Percentiles rank a stretch among this genome's conserved stretches.
Conservation (phyloP, 768 basidiomycete species). For the Agaricus blazei region DNA sequence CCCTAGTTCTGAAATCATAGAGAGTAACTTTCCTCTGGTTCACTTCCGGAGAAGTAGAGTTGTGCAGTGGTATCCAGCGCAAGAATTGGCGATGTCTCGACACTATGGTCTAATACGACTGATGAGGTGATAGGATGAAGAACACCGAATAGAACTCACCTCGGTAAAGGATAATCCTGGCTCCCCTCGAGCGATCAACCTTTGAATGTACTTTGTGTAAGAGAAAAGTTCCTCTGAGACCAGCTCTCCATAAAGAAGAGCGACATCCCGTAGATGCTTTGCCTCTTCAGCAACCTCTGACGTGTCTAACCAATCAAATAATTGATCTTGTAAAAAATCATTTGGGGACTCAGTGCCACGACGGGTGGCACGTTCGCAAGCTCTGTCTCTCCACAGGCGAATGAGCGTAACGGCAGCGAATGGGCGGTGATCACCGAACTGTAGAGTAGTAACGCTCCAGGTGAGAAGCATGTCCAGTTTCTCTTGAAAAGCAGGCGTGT, state of each 20-base stretch:
- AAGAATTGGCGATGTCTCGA: constrained; percentile 72
- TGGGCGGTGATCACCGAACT: constrained; percentile 79
- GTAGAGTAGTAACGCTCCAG: constrained; percentile 76
- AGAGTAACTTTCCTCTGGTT: constrained; percentile 68
- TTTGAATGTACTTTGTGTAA: constrained; percentile 70
- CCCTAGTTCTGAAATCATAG: constrained; percentile 63
- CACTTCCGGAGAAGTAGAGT: constrained; percentile 50
- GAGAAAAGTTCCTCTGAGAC: constrained; percentile 68
- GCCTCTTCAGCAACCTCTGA: constrained; percentile 55
- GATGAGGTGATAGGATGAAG: neutral
- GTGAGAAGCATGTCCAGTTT: constrained; percentile 74
- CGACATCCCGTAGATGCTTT: constrained; percentile 52
- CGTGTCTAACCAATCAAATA: constrained; percentile 79
- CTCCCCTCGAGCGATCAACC: constrained; percentile 78
- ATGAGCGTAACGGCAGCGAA: constrained; percentile 72
- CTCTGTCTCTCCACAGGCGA: constrained; percentile 53
- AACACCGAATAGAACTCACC: constrained; percentile 28
- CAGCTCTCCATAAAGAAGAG: constrained; percentile 68
- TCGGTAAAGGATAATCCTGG: constrained; percentile 47
- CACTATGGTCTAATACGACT: constrained; percentile 27
- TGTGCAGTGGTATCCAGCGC: constrained; percentile 66
- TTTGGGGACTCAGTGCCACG: constrained; percentile 56
- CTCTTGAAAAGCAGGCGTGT: constrained; percentile 44
- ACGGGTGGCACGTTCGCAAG: constrained; percentile 57
- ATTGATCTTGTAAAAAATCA: constrained; percentile 64